Conservation (phyloP, 306 rosid genomes). For the Quercus rubra region DNA sequence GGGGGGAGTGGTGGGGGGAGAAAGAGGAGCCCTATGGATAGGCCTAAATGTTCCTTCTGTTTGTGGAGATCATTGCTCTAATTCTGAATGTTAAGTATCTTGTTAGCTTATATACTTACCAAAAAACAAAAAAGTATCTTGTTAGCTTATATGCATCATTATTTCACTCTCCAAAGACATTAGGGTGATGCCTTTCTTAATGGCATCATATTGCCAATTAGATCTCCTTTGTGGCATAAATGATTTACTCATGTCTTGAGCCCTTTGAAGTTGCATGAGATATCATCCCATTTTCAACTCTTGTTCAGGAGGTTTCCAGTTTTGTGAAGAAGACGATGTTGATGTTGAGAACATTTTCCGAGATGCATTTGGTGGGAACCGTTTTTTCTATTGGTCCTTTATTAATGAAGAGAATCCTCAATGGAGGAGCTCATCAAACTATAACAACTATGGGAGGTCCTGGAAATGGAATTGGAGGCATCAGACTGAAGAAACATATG, state of each 20-base stretch:
- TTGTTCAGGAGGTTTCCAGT: conserved; percentile 49
- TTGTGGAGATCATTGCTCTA: conserved; percentile 5
- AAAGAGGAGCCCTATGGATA: not conserved
- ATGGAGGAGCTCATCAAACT: conserved; percentile 56
- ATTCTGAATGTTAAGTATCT: conserved; percentile 16
- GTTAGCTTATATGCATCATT: conserved; percentile 9
- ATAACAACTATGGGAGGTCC: conserved; percentile 39
- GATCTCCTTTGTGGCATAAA: not conserved
- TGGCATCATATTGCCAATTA: conserved; percentile 9
- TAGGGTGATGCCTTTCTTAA: conserved; percentile 1
- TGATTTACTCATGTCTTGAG: not conserved
- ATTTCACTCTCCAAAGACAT: not conserved
- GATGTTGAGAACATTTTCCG: conserved; percentile 58
- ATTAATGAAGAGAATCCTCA: conserved; percentile 61
- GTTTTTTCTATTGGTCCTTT: conserved; percentile 60
- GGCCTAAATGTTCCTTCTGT: not conserved
- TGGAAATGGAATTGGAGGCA: conserved; percentile 56
- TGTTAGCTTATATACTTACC: conserved; percentile 16
- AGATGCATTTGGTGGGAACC: conserved; percentile 59
- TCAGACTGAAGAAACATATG: conserved; percentile 38
- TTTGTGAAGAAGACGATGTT: conserved; percentile 56
- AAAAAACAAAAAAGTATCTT: no score
- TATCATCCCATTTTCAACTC: conserved; percentile 1
- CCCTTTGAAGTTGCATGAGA: conserved; percentile 6
- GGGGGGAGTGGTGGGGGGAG: not conserved